Evolutionary conservation across 2,329 filamentous ascomycete genomes (phyloP).

Genomic region (Acrodontium crateriforme): DNA sequence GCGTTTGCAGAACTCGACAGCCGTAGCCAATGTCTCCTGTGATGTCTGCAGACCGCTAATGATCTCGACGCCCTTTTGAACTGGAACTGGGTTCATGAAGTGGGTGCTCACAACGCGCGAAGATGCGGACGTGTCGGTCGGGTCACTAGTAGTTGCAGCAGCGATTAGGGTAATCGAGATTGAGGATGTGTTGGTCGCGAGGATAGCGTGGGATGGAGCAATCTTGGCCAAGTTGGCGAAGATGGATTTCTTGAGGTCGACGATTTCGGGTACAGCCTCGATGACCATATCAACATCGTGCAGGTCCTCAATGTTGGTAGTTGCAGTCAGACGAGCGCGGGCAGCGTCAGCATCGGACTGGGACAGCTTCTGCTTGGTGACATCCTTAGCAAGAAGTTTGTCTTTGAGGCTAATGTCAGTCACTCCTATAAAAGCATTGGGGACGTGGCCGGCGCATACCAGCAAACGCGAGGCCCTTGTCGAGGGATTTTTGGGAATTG

Average conservation of each 20-base stretch:
- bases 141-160: conserved; percentile 63
- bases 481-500: conserved; percentile 65
- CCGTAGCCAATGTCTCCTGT: conserved; percentile 62
- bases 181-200: conserved; percentile 97
- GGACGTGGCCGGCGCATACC: no score
- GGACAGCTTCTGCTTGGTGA: conserved; percentile 73
- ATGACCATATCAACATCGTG: conserved; percentile 89
- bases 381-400: conserved; percentile 85
- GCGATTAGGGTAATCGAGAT: conserved; percentile 96
- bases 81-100: conserved; percentile 97
- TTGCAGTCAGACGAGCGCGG: conserved; percentile 53
- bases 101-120: conserved; percentile 89
- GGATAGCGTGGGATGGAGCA: conserved; percentile 70
- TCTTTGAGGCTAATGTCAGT: no score
- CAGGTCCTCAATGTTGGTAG: conserved; percentile 62
- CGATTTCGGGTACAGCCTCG: conserved; percentile 64
- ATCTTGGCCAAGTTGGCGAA: conserved; percentile 72
- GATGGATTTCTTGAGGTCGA: conserved; percentile 36
- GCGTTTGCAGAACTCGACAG: conserved; percentile 70
- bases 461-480: conserved; percentile 83
- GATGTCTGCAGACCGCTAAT: conserved; percentile 91
- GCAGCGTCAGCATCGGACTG: conserved; percentile 65
- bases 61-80: conserved; percentile 96
- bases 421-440: no score
- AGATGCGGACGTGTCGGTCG: conserved; percentile 64